Percentiles rank a stretch among this genome's conserved stretches.
phyloP scores from a whole-genome alignment of 2,329 filamentous ascomycete genomes.

The Ambrosiella xylebori region DNA sequence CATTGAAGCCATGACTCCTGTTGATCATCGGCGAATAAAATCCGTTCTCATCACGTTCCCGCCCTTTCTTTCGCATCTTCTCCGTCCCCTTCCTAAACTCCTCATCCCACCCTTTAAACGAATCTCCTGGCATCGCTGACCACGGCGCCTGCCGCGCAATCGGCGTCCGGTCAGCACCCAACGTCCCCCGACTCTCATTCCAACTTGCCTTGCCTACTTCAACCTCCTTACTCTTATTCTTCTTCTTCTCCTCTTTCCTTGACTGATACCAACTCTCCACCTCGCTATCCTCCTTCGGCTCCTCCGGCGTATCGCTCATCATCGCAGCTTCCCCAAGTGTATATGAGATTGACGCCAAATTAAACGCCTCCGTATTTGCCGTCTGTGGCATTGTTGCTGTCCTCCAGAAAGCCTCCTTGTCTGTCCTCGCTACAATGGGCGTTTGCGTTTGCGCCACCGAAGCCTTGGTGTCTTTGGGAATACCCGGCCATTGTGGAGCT shows the following conservation, averaged over 20 bases:
- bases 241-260: neutral
- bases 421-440: neutral
- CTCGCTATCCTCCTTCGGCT: neutral
- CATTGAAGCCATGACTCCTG: neutral
- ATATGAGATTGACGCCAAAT: constrained; percentile 11
- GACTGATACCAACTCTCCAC: constrained; percentile 11
- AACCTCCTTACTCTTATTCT: neutral
- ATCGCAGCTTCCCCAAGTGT: constrained; percentile 10
- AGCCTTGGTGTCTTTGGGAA: neutral
- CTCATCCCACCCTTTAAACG: neutral
- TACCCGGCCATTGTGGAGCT: constrained; percentile 4
- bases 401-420: constrained; percentile 10
- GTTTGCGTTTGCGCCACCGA: neutral
- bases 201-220: neutral
- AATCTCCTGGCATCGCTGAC: neutral
- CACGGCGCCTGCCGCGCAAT: neutral
- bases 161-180: neutral
- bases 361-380: constrained; percentile 12
- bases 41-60: neutral
- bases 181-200: neutral
- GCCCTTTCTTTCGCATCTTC: neutral
- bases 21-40: neutral
- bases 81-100: neutral
- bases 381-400: constrained; percentile 11
- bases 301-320: constrained; percentile 5